Evolutionary conservation across 2,329 filamentous ascomycete species (phyloP).

Genomic region (Arthrobotrys musiformis): DNA sequence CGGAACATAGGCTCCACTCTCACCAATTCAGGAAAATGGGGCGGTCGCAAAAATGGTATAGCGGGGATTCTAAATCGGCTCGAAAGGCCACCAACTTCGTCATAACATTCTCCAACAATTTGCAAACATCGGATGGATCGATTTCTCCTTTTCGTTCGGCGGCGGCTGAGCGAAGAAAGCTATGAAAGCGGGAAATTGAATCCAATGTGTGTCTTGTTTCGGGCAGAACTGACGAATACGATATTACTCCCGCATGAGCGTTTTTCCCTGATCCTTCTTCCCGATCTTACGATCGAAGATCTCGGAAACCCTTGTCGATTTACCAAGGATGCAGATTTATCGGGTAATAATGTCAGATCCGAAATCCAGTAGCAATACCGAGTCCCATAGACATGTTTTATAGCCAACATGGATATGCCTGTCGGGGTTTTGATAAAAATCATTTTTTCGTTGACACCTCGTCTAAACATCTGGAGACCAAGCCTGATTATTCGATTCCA

Average conservation of each 20-base stretch:
- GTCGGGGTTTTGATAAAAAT: not conserved
- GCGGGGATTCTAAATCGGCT: slow-evolving; percentile 29
- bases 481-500: not conserved
- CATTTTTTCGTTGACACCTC: not conserved
- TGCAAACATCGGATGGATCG: slow-evolving; percentile 50
- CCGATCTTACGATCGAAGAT: slow-evolving; percentile 54
- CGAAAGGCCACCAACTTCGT: slow-evolving; percentile 40
- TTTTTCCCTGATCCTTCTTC: slow-evolving; percentile 52
- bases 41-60: slow-evolving; percentile 31
- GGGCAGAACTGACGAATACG: slow-evolving; percentile 40
- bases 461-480: not conserved
- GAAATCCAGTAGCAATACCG: slow-evolving; percentile 1
- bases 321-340: slow-evolving; percentile 29
- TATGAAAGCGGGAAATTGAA: slow-evolving; percentile 36
- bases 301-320: slow-evolving; percentile 53
- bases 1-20: slow-evolving; percentile 52
- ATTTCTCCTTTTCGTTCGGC: slow-evolving; percentile 41
- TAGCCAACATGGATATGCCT: slow-evolving; percentile 15
- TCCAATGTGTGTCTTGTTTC: slow-evolving; percentile 18
- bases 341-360: slow-evolving; percentile 36
- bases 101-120: slow-evolving; percentile 53
- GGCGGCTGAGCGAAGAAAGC: slow-evolving; percentile 42
- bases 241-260: slow-evolving; percentile 48
- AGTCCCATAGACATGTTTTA: not conserved
- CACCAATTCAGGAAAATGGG: slow-evolving; percentile 29